Evolutionary conservation across 495 filamentous ascomycete genomes (phyloP).

Genomic region (Apodospora peruviana): DNA sequence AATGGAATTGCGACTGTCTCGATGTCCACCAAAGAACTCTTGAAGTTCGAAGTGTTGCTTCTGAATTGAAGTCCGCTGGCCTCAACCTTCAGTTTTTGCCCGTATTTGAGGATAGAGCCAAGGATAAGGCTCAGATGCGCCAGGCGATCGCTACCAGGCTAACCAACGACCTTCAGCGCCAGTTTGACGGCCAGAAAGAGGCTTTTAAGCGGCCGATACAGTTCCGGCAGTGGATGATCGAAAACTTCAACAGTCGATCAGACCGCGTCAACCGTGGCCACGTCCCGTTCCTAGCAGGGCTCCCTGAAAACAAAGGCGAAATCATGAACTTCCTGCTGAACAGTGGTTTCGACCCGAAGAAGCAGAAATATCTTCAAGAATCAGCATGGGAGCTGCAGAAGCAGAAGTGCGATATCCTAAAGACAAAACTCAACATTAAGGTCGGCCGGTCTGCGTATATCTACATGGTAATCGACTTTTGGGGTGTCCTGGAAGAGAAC

Average conservation of each 20-base stretch:
- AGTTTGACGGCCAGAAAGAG: conserved; percentile 55
- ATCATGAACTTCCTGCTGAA: conserved; percentile 51
- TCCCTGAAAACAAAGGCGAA: conserved; percentile 49
- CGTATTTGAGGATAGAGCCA: conserved; percentile 64
- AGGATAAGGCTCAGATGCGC: conserved; percentile 42
- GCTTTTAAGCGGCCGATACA: conserved; percentile 45
- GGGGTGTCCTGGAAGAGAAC: conserved; percentile 59
- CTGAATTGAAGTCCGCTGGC: conserved; percentile 55
- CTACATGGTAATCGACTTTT: conserved; percentile 78
- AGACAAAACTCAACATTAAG: conserved; percentile 61
- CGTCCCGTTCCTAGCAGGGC: conserved; percentile 42
- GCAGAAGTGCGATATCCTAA: conserved; percentile 49
- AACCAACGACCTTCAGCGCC: conserved; percentile 49
- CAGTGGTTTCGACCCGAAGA: conserved; percentile 59
- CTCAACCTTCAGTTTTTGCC: conserved; percentile 75
- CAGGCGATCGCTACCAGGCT: conserved; percentile 55
- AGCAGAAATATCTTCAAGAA: conserved; percentile 53
- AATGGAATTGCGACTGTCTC: conserved; percentile 59
- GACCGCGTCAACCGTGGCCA: conserved; percentile 27
- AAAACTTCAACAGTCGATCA: conserved; percentile 29
- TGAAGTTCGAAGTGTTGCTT: conserved; percentile 62
- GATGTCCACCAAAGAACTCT: conserved; percentile 57
- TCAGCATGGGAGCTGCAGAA: conserved; percentile 50
- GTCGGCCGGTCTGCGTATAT: conserved; percentile 71
- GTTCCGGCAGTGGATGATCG: conserved; percentile 54